phyloP scores from a whole-genome alignment of 495 filamentous ascomycete genomes.

The Massariosphaeria phaeospora region DNA sequence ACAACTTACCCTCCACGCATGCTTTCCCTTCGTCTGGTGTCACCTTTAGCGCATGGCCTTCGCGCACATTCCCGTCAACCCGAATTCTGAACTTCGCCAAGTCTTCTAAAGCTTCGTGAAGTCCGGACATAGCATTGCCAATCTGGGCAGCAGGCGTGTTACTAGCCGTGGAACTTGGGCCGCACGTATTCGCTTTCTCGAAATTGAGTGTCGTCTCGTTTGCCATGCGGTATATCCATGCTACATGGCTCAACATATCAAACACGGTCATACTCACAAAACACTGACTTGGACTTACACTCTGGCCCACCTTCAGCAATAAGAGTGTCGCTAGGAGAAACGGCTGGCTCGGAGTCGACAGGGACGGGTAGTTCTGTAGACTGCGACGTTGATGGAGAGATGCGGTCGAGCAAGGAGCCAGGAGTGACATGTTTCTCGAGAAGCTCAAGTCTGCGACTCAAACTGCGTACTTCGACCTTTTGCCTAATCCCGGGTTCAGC shows the following conservation, averaged over 20 bases:
- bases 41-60: neutral
- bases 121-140: slow-evolving; percentile 3
- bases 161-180: neutral
- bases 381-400: neutral
- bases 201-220: slow-evolving; percentile 9
- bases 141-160: neutral
- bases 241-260: neutral
- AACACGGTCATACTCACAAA: neutral
- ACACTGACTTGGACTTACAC: neutral
- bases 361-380: neutral
- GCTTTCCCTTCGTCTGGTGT: no score
- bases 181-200: slow-evolving; percentile 3
- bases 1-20: no score
- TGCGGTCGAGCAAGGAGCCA: neutral
- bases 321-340: neutral
- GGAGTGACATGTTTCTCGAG: slow-evolving; percentile 3
- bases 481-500: neutral
- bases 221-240: slow-evolving; percentile 18
- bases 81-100: slow-evolving; percentile 9
- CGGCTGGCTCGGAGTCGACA: neutral
- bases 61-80: neutral
- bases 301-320: neutral
- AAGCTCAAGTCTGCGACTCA: slow-evolving; percentile 8
- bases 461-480: neutral
- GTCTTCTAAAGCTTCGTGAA: slow-evolving; percentile 11